Evolutionary conservation across 2,329 filamentous ascomycete species (phyloP).

Genomic region (Emergomyces pasteurianus): DNA sequence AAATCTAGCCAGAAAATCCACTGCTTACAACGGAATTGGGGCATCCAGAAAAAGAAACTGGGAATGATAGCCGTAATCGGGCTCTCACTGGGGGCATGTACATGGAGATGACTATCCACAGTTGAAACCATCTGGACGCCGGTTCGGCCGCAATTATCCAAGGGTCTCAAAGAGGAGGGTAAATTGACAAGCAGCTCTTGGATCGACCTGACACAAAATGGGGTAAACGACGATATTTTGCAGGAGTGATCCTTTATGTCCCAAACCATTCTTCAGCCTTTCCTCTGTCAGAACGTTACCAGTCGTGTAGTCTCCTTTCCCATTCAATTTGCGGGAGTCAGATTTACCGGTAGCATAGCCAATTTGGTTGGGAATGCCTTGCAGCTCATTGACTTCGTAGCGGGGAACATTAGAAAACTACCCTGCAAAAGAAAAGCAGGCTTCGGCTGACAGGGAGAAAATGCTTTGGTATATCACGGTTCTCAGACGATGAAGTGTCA

Average conservation of each 20-base stretch:
- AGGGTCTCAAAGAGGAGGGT: background rate
- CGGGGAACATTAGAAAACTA: background rate
- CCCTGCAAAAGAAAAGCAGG: background rate
- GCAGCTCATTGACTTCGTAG: background rate
- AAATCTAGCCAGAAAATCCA: background rate
- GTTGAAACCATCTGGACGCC: background rate
- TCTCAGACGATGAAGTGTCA: background rate
- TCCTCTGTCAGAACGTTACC: background rate
- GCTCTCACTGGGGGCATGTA: background rate
- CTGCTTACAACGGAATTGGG: background rate
- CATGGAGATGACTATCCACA: background rate
- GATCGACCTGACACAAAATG: background rate
- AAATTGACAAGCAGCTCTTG: background rate
- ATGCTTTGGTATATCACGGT: background rate
- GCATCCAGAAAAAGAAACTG: background rate
- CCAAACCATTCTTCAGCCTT: background rate
- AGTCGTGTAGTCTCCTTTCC: background rate
- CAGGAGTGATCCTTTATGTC: background rate
- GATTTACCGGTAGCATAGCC: background rate
- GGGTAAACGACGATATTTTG: too few relatives aligned
- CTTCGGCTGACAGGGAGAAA: background rate
- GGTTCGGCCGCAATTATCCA: background rate
- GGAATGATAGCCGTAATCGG: background rate
- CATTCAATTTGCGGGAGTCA: background rate
- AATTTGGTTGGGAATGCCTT: background rate